Evolutionary conservation across 2,329 filamentous ascomycete species (phyloP).

Genomic region (Whalleya microplaca): DNA sequence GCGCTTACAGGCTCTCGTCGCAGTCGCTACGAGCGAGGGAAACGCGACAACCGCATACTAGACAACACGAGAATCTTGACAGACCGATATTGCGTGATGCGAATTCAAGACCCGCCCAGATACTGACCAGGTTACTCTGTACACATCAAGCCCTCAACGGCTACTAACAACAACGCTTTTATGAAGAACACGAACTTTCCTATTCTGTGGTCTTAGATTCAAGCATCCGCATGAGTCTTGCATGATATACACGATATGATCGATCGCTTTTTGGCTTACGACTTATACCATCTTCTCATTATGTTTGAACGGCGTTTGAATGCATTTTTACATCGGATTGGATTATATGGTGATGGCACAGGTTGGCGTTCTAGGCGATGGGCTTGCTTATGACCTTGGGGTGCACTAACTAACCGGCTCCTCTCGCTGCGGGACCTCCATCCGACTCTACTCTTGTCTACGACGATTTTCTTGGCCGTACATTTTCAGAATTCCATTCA

Average conservation of each 20-base stretch:
- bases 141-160: constrained; percentile 5
- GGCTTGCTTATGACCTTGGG: constrained; percentile 25
- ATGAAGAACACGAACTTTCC: constrained; percentile 16
- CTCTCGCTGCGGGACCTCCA: constrained; percentile 37
- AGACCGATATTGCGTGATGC: not conserved
- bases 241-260: constrained; percentile 17
- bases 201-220: constrained; percentile 12
- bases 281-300: constrained; percentile 24
- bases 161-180: constrained; percentile 6
- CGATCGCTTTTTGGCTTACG: constrained; percentile 25
- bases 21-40: constrained; percentile 63
- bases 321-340: constrained; percentile 25
- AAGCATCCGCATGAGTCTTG: constrained; percentile 20
- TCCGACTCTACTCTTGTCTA: constrained; percentile 13
- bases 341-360: constrained; percentile 25
- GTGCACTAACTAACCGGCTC: constrained; percentile 22
- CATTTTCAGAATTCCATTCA: constrained; percentile 13
- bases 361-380: constrained; percentile 30
- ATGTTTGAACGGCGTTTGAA: constrained; percentile 10
- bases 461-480: constrained; percentile 2
- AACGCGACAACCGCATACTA: constrained; percentile 41
- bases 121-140: not conserved
- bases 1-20: constrained; percentile 65
- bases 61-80: not conserved
- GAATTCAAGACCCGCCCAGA: not conserved